Percentiles rank a stretch among this genome's conserved stretches.
Evolutionary conservation across 805 yeast genomes (phyloP).

Genomic region (Ogataea sp.): DNA sequence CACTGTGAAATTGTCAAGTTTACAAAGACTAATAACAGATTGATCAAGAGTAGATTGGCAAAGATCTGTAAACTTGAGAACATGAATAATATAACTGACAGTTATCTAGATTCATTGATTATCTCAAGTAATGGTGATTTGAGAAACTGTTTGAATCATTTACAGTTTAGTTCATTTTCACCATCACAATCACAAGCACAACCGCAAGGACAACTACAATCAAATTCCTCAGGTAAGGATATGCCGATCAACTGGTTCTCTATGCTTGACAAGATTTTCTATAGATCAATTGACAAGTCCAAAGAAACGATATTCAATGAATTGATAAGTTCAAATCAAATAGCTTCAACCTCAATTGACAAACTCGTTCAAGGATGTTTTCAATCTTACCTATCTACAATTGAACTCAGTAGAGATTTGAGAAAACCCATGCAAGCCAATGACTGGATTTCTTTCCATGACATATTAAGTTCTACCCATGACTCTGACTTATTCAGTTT

Average conservation of each 20-base stretch:
- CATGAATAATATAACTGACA: conserved; percentile 33
- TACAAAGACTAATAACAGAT: conserved; percentile 44
- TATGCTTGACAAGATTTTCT: conserved; percentile 54
- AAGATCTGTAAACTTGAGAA: conserved; percentile 51
- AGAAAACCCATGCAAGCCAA: conserved; percentile 51
- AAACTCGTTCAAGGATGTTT: conserved; percentile 69
- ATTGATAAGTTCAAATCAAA: no score
- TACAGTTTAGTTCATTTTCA: conserved; percentile 55
- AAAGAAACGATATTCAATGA: conserved; percentile 38
- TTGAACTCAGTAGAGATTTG: conserved; percentile 57
- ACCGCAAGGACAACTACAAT: no score
- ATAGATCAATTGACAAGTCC: conserved; percentile 35
- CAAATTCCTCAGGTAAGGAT: conserved; percentile 42
- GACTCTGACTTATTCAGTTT: not conserved
- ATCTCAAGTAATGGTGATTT: conserved; percentile 74
- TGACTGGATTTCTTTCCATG: conserved; percentile 75
- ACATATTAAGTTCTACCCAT: conserved; percentile 19
- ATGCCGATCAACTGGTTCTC: conserved; percentile 57
- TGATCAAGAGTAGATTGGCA: conserved; percentile 37
- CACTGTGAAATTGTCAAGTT: conserved; percentile 66
- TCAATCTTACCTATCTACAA: conserved; percentile 50
- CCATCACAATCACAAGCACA: conserved; percentile 3
- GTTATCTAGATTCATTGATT: conserved; percentile 55
- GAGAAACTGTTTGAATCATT: conserved; percentile 72
- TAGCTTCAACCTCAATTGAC: conserved; percentile 45